Base-by-base conservation (phyloP, 2,329 filamentous ascomycete genomes). In the Pseudogymnoascus sp. region DNA sequence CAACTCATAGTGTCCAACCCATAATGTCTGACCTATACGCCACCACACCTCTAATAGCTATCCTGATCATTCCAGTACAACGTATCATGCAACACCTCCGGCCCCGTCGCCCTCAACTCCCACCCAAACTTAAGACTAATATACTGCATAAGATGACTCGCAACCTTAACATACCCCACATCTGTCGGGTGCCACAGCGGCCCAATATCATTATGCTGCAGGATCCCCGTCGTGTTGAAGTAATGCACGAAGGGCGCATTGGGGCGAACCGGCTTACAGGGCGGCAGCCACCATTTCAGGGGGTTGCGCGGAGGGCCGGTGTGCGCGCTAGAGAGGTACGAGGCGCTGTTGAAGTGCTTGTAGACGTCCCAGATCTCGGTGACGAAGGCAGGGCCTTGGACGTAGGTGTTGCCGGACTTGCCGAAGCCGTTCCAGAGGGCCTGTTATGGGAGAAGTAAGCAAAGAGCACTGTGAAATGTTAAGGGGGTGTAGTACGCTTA, bases 121-220 rank as follows among this genome's bases (percentile, higher is more conserved):
- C 83, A 86, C 1, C 78, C 79, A 68, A 86, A 80, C 50, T 77
- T 80, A 62, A 82, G 66, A 63, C 78, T 80, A 50, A 84, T 80
- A 71, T 79, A 87, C 71, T 84, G 80, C 66, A 81, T 79, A 59
- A 86, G 68, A 67, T 86, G 82, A 68, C 80, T 84, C 2, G 83
- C 83, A 6, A 86, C 72, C 71, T 87, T 86, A 69, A 86, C 76
- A 62, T 84, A 80, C 0, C 84, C 83, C 6, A 85, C 78, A 68
- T 87, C 84, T 0, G 83, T 86, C 0, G 82, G 83, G 68, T 87
- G 84, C 67, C 77, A 84, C 66, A 78, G 76, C 5, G 83, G 83
- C 1, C 77, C 79, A 64, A 85, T 83, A 68, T 86, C 83, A 66
- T 86, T 85, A 68, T 86, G 82, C 67, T 85, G 81, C 67, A 87